A percentile compares a stretch with the other conserved stretches of the same genome.
Evolutionary conservation across 176 grass and related monocot species (phyloP).

Genomic region (Canna indica): DNA sequence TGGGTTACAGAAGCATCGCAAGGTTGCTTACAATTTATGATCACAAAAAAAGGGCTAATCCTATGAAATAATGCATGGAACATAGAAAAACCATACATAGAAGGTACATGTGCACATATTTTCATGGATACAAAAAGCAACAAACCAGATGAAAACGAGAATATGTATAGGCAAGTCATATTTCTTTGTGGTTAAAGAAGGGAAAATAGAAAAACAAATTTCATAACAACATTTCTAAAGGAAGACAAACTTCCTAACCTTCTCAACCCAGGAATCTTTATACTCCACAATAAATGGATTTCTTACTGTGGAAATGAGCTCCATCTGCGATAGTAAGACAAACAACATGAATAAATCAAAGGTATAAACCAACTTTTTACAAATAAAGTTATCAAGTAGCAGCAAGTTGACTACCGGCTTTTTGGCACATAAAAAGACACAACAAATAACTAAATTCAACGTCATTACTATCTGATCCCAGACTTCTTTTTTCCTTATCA

Average conservation of each 20-base stretch:
- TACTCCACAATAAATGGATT: constrained; percentile 94
- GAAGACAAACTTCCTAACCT: constrained; percentile 31
- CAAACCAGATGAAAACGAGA: neutral
- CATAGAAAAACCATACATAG: neutral
- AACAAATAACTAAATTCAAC: neutral
- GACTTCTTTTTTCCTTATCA: neutral
- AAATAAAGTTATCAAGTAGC: neutral
- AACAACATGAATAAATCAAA: neutral
- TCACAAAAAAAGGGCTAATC: neutral
- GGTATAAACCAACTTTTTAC: neutral
- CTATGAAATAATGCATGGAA: neutral
- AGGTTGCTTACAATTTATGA: neutral
- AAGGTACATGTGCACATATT: neutral
- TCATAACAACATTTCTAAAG: neutral
- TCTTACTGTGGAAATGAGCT: constrained; percentile 80
- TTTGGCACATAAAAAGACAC: neutral
- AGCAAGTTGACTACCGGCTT: neutral
- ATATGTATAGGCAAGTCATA: neutral
- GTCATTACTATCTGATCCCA: neutral
- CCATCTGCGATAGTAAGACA: constrained; percentile 49
- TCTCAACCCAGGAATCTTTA: constrained; percentile 93
- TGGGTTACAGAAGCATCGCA: neutral
- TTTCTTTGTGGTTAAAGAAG: too few species aligned
- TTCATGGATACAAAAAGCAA: neutral
- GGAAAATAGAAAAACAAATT: neutral